Base-by-base conservation (phyloP, 495 filamentous ascomycete species). In the Penicillium subrubescens region DNA sequence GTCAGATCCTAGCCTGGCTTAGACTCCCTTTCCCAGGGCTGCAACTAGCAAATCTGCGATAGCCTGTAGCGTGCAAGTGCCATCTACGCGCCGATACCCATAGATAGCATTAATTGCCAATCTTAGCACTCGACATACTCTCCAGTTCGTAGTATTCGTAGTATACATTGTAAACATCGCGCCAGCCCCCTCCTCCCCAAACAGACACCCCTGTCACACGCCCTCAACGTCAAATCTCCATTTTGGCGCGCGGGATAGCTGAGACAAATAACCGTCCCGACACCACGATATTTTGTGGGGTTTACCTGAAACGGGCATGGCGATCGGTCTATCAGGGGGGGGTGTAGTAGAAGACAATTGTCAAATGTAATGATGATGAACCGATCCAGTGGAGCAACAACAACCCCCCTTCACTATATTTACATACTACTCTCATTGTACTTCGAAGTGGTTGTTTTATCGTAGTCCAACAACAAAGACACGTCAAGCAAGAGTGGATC, bases 341-440 rank as follows among this genome's bases (percentile, higher is more conserved):
- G 5, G 27, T 29, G 3, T 1, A 12, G 8, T 8, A 35, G 34
- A 54, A 33, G 52, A n/a, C 33, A 54, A 59, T 64, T 39, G 21
- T 50, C 23, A 35, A 31, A 27, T 25, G 39, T 31, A 31, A 41
- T 50, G 50, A 21, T 19, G 50, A 21, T 19, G 33, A 63, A 35
- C 41, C 51, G 61, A 59, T 63, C 54, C 41, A 33, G 43, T 63
- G 61, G 61, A 44, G 41, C 61, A 27, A n/a, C 23, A 39, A 21
- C 12, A 44, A 25, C 41, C 15, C n/a, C 52, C 52, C 27, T 19
- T 33, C 33, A 33, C 23, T 29, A 52, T 52, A 17, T 2, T 52
- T 10, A 14, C n/a, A 12, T 27, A 27, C 4, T 14, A 51, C n/a
- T 51, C 25, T 27, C 25, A 15, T 33, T 15, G 25, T n/a, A n/a